Conservation (phyloP, 164 flowering plant genomes). For the Dillenia suffruticosa region DNA sequence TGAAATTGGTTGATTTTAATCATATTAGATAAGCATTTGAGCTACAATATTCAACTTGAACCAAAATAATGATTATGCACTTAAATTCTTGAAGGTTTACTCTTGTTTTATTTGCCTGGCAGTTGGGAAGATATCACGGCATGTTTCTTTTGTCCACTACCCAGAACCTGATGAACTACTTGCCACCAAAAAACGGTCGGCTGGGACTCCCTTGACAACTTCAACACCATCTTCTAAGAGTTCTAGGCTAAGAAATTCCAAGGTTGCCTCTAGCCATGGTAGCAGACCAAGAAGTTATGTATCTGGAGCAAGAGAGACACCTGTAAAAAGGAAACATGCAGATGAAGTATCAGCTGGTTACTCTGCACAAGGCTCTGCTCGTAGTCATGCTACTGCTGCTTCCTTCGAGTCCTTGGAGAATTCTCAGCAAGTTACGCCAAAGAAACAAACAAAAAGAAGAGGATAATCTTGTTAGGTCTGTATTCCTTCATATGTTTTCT, state of each 20-base stretch:
- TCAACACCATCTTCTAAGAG: constrained; percentile 27
- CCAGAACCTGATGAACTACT: constrained; percentile 47
- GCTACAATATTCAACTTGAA: too few relatives aligned
- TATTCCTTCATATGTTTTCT: too few relatives aligned
- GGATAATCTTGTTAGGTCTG: neutral
- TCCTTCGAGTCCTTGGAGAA: constrained; percentile 23
- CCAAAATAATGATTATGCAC: too few relatives aligned
- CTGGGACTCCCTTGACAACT: constrained; percentile 17
- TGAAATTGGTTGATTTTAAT: too few relatives aligned
- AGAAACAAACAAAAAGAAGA: constrained; percentile 15
- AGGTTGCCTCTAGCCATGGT: constrained; percentile 23
- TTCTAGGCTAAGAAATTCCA: constrained; percentile 16
- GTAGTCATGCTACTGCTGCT: constrained; percentile 25
- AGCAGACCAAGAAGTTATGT: constrained; percentile 32
- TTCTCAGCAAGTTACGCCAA: constrained; percentile 29
- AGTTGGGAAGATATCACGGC: constrained; percentile 81
- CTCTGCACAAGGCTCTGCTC: constrained; percentile 32
- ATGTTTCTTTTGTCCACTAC: constrained; percentile 59
- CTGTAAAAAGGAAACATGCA: constrained; percentile 28
- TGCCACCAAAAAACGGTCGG: constrained; percentile 14
- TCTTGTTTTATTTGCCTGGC: constrained; percentile 7
- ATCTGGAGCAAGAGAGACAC: constrained; percentile 23
- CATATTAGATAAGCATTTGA: too few relatives aligned
- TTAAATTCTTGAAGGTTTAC: too few relatives aligned
- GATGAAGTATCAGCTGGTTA: constrained; percentile 19